A percentile compares a stretch with the other conserved stretches of the same genome.
Conservation (phyloP, 148 eudicot genomes). For the Fallopia convolvulus region DNA sequence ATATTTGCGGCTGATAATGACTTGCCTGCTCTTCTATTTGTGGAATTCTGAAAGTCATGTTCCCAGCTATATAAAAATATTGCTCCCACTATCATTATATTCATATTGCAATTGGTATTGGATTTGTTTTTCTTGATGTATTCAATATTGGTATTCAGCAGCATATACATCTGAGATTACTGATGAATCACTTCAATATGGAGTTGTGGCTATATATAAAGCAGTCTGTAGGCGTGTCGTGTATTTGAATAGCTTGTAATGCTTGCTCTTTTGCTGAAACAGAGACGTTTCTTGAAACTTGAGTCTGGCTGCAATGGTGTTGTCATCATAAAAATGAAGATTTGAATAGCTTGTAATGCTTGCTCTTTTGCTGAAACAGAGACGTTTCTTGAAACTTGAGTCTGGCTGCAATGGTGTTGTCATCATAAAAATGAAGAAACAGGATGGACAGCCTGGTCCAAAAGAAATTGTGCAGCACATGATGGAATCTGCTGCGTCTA, state of each 20-base stretch:
- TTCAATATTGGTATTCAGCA: neutral
- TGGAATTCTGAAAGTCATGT: neutral
- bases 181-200: neutral
- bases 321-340: constrained; percentile 72
- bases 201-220: neutral
- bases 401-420: constrained; percentile 95
- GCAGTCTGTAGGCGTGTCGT: neutral
- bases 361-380: constrained; percentile 36
- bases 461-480: constrained; percentile 70
- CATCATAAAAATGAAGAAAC: constrained; percentile 69
- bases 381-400: constrained; percentile 73
- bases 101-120: neutral
- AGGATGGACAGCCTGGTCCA: constrained; percentile 78
- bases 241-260: constrained; percentile 8
- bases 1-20: neutral
- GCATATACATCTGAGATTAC: neutral
- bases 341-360: constrained; percentile 7
- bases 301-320: constrained; percentile 97
- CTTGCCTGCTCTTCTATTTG: neutral
- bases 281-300: constrained; percentile 76
- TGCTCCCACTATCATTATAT: neutral
- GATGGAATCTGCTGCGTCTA: constrained; percentile 66
- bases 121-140: neutral
- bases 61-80: neutral
- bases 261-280: constrained; percentile 19